Base-by-base conservation (phyloP, 257 asterid species). In the Perilla frutescens region DNA sequence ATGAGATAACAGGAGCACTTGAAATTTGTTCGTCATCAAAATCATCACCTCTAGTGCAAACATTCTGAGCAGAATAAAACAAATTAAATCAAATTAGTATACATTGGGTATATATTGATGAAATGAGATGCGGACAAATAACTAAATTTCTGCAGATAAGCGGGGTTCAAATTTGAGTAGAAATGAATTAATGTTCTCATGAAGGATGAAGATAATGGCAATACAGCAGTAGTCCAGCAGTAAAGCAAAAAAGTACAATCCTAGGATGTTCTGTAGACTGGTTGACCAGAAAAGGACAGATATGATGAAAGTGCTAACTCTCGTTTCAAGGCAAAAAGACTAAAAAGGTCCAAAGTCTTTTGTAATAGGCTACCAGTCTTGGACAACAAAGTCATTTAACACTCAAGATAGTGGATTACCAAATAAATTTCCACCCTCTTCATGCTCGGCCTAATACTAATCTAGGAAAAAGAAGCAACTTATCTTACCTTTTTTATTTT, bases 21-120 rank as follows among this genome's bases (percentile, higher is more conserved):
- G 81, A 79, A 72, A 76, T 83, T 84, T 79, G 87, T 66, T 76
- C 89, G 9, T 62, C 89, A 36, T 87, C 89, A 66, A 44, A 56
- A 76, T 85, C 96, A 78, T 91, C 91, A 41, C 53, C 86, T 83
- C 78, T 84, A 36, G 79, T 73, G 81, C 88, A 77, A 68, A 78
- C 71, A 77, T 81, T 84, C 98, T 91, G 86, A 67, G 68, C 67
- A 77, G 70, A 20, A 60, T 53, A 41, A 36, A 40, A 76, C 11
- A 51, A 59, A 36, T 12, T n/a, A 36, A 31, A 41, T 56, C 12
- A 61, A 61, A 69, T 9, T 62, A 15, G 1, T 40, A 71, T 8
- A 62, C 45, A 36, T 32, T 62, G 64, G 74, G 26, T 63, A 54
- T 32, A 68, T 62, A 75, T 65, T 59, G 63, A 26, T 41, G 79